Percentiles rank a stretch among this genome's conserved stretches.
phyloP scores from a whole-genome alignment of 2,329 filamentous ascomycete species.

The Tolypocladium paradoxum region DNA sequence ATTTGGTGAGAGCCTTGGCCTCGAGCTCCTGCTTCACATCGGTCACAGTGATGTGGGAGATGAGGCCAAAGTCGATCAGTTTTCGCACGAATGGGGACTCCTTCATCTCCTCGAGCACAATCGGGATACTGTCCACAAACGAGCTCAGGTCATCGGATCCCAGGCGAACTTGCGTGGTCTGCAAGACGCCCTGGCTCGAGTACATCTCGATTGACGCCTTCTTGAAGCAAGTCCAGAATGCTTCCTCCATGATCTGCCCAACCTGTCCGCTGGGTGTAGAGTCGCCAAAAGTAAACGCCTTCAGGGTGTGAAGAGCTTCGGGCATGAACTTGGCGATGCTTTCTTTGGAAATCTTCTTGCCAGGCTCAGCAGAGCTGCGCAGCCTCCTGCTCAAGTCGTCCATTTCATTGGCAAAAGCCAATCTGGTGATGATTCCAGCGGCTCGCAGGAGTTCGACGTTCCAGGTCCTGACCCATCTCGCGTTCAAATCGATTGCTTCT shows the following conservation, averaged over 20 bases:
- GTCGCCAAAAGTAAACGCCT: conserved; percentile 79
- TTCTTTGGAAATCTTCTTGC: conserved; percentile 46
- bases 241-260: conserved; percentile 80
- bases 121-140: conserved; percentile 83
- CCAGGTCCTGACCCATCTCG: conserved; percentile 88
- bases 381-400: conserved; percentile 55
- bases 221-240: conserved; percentile 88
- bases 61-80: conserved; percentile 71
- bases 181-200: conserved; percentile 76
- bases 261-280: conserved; percentile 82
- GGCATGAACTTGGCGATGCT: conserved; percentile 60
- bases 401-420: conserved; percentile 88
- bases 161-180: conserved; percentile 74
- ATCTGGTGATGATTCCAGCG: conserved; percentile 78
- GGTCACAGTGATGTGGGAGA: conserved; percentile 76
- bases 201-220: conserved; percentile 77
- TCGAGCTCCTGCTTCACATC: conserved; percentile 81
- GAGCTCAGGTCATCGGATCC: conserved; percentile 51
- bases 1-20: conserved; percentile 65
- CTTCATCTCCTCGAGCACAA: conserved; percentile 68
- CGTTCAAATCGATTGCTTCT: conserved; percentile 94
- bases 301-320: conserved; percentile 70
- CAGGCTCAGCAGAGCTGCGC: conserved; percentile 30
- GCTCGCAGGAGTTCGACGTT: conserved; percentile 88
- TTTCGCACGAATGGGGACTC: conserved; percentile 67